Evolutionary conservation across 2,329 filamentous ascomycete species (phyloP).

Genomic region (Exserohilum rostratum): DNA sequence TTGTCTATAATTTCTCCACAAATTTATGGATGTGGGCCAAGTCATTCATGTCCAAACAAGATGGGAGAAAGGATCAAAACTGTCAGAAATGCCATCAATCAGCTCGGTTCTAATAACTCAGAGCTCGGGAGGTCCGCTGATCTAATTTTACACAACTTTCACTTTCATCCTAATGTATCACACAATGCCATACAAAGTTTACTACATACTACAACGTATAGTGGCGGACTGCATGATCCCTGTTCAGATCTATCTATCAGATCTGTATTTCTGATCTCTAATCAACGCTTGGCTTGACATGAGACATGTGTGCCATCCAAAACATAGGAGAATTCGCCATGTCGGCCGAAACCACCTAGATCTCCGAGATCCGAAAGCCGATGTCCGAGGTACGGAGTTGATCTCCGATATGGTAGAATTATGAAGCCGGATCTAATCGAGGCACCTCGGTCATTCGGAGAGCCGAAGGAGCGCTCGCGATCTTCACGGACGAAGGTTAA

Average conservation of each 20-base stretch:
- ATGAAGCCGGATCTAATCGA: neutral
- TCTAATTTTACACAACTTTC: neutral
- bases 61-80: neutral
- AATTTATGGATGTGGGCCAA: neutral
- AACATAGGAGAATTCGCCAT: neutral
- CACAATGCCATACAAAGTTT: neutral
- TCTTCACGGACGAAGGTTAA: neutral
- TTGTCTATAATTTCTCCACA: neutral
- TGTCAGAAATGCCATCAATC: neutral
- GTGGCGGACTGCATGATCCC: neutral
- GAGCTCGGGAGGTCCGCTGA: neutral
- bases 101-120: neutral
- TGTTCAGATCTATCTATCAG: neutral
- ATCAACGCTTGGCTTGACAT: neutral
- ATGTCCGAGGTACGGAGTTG: neutral
- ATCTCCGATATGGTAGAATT: neutral
- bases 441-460: neutral
- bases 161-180: neutral
- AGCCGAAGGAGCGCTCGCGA: neutral
- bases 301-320: neutral
- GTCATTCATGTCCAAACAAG: neutral
- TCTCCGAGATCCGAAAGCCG: neutral
- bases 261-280: neutral
- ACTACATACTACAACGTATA: neutral
- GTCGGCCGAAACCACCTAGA: neutral